A percentile compares a stretch with the other conserved stretches of the same genome.
Evolutionary conservation across 805 yeast species (phyloP).

Genomic region (Metschnikowia hibisci): DNA sequence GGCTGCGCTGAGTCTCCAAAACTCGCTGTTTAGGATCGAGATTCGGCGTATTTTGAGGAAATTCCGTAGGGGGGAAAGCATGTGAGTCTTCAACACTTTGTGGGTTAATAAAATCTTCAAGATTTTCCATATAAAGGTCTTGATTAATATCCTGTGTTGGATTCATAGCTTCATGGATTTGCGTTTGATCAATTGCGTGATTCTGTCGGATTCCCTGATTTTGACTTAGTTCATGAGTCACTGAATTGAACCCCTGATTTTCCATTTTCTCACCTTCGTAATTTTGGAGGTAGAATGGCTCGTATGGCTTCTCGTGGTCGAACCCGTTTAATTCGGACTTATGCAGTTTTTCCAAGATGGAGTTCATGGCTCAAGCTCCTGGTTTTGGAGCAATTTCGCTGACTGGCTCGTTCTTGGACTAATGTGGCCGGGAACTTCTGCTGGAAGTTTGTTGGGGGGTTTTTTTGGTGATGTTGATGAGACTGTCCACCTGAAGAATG

Average conservation of each 20-base stretch:
- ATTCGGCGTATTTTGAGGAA: slow-evolving; percentile 18
- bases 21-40: slow-evolving; percentile 6
- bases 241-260: no score
- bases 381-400: no score
- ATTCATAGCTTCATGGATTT: neutral
- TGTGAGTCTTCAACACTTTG: slow-evolving; percentile 14
- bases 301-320: slow-evolving; percentile 2
- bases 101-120: slow-evolving; percentile 17
- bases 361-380: neutral
- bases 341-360: neutral
- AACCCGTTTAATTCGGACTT: neutral
- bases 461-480: no score
- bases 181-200: neutral
- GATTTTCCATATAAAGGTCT: neutral
- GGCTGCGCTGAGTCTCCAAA: slow-evolving; percentile 1
- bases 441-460: no score
- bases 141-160: neutral
- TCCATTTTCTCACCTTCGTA: slow-evolving; percentile 1
- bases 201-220: no score
- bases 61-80: slow-evolving; percentile 19
- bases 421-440: no score
- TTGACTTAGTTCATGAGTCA: no score
- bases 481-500: no score
- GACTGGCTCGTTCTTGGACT: no score
- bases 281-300: slow-evolving; percentile 15